Percentiles rank a stretch among this genome's conserved stretches.
Conservation (phyloP, 352 stramenopile species). For the Phytophthora ramorum region DNA sequence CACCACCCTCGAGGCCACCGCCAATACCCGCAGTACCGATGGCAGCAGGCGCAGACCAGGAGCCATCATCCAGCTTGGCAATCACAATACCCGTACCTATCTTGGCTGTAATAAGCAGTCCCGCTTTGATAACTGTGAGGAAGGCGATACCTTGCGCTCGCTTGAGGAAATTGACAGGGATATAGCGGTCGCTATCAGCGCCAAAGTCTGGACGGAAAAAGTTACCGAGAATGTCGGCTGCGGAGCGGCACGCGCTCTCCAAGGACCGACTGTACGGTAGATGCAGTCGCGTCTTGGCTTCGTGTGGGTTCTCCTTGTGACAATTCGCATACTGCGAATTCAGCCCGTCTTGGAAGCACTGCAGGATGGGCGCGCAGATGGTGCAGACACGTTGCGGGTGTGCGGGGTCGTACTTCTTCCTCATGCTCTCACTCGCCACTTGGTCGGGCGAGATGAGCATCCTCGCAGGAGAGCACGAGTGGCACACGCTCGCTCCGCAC, state of each 20-base stretch:
- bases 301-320: conserved; percentile 85
- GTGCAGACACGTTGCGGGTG: conserved; percentile 84
- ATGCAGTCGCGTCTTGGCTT: conserved; percentile 75
- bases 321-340: conserved; percentile 81
- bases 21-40: conserved; percentile 93
- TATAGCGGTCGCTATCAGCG: conserved; percentile 76
- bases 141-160: conserved; percentile 85
- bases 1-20: conserved; percentile 87
- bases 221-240: conserved; percentile 81
- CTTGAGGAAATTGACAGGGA: conserved; percentile 84
- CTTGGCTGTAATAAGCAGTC: conserved; percentile 85
- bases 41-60: conserved; percentile 93
- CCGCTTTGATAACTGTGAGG: conserved; percentile 87
- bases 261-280: conserved; percentile 77
- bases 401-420: conserved; percentile 76
- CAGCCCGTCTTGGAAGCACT: conserved; percentile 74
- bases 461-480: conserved; percentile 68
- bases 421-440: conserved; percentile 40
- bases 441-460: conserved; percentile 85
- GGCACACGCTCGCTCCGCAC: conserved; percentile 73
- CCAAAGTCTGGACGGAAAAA: conserved; percentile 79
- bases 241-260: conserved; percentile 79
- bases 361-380: conserved; percentile 78
- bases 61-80: conserved; percentile 80
- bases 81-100: conserved; percentile 91